A percentile compares a stretch with the other conserved stretches of the same genome.
Conservation (phyloP, 306 rosid genomes). For the Begonia fuchsioides region DNA sequence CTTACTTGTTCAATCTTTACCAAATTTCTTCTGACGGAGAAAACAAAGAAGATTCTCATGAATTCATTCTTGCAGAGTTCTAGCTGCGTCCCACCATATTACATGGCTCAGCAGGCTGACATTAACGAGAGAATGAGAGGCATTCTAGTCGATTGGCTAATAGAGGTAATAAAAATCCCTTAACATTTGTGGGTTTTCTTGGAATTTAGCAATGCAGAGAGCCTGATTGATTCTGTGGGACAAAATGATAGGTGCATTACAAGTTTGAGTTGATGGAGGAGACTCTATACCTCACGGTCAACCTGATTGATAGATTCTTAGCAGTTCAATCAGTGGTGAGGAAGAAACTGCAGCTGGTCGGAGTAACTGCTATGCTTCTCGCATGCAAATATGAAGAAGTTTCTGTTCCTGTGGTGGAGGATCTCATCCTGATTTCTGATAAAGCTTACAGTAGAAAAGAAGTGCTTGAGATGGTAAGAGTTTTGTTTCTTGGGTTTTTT, state of each 20-base stretch:
- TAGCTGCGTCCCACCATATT: constrained; percentile 22
- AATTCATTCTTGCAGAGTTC: constrained; percentile 16
- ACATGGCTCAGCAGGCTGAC: constrained; percentile 33
- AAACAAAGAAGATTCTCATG: too few species aligned
- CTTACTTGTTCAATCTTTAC: not conserved
- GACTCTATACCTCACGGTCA: constrained; percentile 38
- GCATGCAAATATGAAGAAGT: constrained; percentile 50
- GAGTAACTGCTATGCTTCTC: constrained; percentile 45
- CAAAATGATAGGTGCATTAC: constrained; percentile 36
- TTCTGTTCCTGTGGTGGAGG: constrained; percentile 49
- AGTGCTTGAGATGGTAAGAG: constrained; percentile 32
- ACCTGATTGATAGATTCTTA: constrained; percentile 41
- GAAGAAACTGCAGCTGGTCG: constrained; percentile 48
- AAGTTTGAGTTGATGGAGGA: constrained; percentile 55
- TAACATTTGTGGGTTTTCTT: too few species aligned
- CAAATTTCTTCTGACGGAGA: too few species aligned
- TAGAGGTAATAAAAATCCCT: constrained; percentile 26
- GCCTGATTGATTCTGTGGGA: not conserved
- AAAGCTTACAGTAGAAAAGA: constrained; percentile 37
- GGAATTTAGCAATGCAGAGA: too few species aligned
- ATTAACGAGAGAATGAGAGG: constrained; percentile 52
- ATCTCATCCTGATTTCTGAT: constrained; percentile 45
- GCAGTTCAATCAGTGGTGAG: constrained; percentile 26
- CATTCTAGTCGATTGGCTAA: constrained; percentile 48
- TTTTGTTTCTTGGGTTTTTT: not conserved